Conservation (phyloP, 495 filamentous ascomycete species). For the Hypoxylon rickii region DNA sequence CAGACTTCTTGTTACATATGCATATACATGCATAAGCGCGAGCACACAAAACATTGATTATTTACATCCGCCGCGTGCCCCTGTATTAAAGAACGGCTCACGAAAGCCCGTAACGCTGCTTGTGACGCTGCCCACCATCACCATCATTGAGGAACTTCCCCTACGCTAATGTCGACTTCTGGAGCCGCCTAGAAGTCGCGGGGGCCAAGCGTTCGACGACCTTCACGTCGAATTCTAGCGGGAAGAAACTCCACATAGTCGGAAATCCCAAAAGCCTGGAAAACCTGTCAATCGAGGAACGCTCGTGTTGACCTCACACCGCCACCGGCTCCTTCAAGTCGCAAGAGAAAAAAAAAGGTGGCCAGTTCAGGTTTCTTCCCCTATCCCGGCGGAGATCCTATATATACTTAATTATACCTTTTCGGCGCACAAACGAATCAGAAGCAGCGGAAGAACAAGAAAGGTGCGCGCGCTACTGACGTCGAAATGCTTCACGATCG, state of each 20-base stretch:
- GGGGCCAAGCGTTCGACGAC: slow-evolving; percentile 22
- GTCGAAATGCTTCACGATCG: slow-evolving; percentile 43
- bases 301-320: slow-evolving; percentile 34
- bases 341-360: too few species aligned
- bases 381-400: slow-evolving; percentile 28
- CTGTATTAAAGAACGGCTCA: slow-evolving; percentile 17
- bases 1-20: slow-evolving; percentile 20
- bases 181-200: slow-evolving; percentile 29
- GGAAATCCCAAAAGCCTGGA: slow-evolving; percentile 26
- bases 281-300: slow-evolving; percentile 27
- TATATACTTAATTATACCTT: slow-evolving; percentile 29
- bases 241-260: slow-evolving; percentile 31
- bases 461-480: slow-evolving; percentile 33
- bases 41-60: slow-evolving; percentile 29
- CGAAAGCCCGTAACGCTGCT: slow-evolving; percentile 12
- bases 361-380: slow-evolving; percentile 17
- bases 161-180: slow-evolving; percentile 34
- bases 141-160: slow-evolving; percentile 3
- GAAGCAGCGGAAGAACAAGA: slow-evolving; percentile 5
- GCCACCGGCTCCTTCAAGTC: slow-evolving; percentile 23
- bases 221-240: slow-evolving; percentile 20
- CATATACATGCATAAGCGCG: slow-evolving; percentile 33
- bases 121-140: slow-evolving; percentile 7
- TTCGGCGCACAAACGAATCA: slow-evolving; percentile 17
- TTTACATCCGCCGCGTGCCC: slow-evolving; percentile 30